Conservation (phyloP, 139 green algal species). For the Micractinium sp. region DNA sequence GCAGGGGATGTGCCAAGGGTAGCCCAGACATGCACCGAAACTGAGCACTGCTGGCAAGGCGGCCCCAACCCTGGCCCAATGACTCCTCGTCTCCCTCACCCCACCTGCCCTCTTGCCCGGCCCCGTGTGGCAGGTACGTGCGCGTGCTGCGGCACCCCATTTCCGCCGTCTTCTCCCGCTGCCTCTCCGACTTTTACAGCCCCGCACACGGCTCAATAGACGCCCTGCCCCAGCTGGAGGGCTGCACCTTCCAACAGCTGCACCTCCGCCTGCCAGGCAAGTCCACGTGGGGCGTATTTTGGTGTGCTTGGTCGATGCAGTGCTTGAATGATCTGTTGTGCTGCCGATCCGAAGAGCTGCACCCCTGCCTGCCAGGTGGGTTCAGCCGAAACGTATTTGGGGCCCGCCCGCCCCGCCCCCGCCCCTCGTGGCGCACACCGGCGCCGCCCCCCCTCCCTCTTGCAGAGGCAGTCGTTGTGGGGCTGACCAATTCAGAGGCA, state of each 20-base stretch:
- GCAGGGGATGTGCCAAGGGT: neutral
- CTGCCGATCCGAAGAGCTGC: too few relatives aligned
- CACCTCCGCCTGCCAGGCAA: constrained; percentile 31
- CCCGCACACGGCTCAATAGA: constrained; percentile 40
- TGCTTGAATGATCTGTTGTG: too few relatives aligned
- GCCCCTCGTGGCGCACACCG: neutral
- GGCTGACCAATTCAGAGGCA: neutral
- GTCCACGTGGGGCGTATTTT: neutral
- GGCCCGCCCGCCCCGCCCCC: neutral
- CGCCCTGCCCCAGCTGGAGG: constrained; percentile 35
- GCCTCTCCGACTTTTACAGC: constrained; percentile 43
- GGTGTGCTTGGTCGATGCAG: neutral
- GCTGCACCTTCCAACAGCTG: constrained; percentile 33
- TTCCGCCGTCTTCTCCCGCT: constrained; percentile 35
- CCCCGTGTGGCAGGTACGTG: neutral
- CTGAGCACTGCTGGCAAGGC: too few relatives aligned
- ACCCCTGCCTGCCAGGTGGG: too few relatives aligned
- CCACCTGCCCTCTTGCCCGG: neutral
- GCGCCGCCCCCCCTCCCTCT: neutral
- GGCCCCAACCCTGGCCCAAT: too few relatives aligned
- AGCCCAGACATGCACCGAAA: too few relatives aligned
- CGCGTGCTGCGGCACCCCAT: constrained; percentile 51
- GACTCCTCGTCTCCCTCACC: neutral
- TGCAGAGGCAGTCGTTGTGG: constrained; percentile 38
- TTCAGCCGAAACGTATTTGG: too few relatives aligned